Percentiles rank a stretch among this genome's conserved stretches.
Conservation (phyloP, 2,329 filamentous ascomycete species). For the Hansfordia pulvinata region DNA sequence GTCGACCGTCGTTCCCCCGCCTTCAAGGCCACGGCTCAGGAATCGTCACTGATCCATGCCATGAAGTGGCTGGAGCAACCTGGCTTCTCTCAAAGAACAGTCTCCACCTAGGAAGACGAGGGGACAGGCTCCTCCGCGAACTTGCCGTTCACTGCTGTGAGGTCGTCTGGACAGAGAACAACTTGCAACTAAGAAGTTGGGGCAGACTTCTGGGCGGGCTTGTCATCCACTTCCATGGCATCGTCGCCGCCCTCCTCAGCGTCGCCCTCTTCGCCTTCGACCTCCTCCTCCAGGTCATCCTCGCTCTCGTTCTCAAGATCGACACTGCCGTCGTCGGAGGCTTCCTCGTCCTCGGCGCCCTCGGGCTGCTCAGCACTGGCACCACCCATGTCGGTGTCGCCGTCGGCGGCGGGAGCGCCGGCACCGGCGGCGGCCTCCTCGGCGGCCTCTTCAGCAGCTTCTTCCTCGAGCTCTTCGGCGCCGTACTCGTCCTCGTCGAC, state of each 20-base stretch:
- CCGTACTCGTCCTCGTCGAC: slow-evolving; percentile 86
- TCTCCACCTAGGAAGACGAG: too few species aligned
- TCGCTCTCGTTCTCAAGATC: slow-evolving; percentile 59
- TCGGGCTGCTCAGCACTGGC: slow-evolving; percentile 32
- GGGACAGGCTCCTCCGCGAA: too few species aligned
- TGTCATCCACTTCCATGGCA: slow-evolving; percentile 27
- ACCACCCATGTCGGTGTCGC: slow-evolving; percentile 61
- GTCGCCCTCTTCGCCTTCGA: slow-evolving; percentile 23
- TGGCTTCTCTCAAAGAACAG: too few species aligned
- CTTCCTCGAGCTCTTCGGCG: slow-evolving; percentile 71
- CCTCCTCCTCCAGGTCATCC: slow-evolving; percentile 50
- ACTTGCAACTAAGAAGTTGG: too few species aligned
- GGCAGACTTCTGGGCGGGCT: too few species aligned
- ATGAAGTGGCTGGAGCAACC: too few species aligned
- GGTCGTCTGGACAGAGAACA: too few species aligned
- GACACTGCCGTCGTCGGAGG: slow-evolving; percentile 55
- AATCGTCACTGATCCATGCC: too few species aligned
- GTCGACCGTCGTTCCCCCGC: too few species aligned
- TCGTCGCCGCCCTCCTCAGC: slow-evolving; percentile 19
- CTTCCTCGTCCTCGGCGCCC: slow-evolving; percentile 47
- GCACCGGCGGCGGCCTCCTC: slow-evolving; percentile 27
- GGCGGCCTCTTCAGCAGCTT: slow-evolving; percentile 38
- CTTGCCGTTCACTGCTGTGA: too few species aligned
- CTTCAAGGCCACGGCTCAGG: too few species aligned
- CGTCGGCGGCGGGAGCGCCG: slow-evolving; percentile 32